phyloP scores from a whole-genome alignment of 2,329 filamentous ascomycete genomes.

The Apiospora arundinis region DNA sequence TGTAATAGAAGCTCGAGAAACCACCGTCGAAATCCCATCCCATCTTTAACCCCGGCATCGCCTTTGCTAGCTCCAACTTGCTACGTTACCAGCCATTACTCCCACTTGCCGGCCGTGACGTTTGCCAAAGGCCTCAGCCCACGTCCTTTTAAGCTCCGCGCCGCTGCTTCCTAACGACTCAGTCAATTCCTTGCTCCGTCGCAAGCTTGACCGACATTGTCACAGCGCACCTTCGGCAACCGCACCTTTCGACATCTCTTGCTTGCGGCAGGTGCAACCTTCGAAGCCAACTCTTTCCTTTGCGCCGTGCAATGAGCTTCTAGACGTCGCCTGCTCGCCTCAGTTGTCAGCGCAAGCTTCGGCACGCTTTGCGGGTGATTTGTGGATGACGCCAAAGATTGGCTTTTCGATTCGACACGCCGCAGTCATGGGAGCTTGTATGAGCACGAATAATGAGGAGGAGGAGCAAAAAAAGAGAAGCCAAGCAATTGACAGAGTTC shows the following conservation, averaged over 20 bases:
- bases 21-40: neutral
- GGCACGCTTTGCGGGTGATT: conserved; percentile 14
- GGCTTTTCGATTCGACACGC: conserved; percentile 8
- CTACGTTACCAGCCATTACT: conserved; percentile 15
- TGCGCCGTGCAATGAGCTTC: conserved; percentile 19
- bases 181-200: conserved; percentile 6
- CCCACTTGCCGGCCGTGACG: neutral
- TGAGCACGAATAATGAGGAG: conserved; percentile 87
- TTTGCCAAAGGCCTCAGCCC: conserved; percentile 15
- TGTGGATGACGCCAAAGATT: conserved; percentile 21
- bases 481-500: conserved; percentile 89
- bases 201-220: conserved; percentile 18
- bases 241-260: conserved; percentile 4
- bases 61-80: neutral
- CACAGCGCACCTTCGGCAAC: conserved; percentile 15
- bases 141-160: conserved; percentile 18
- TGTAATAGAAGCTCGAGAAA: conserved; percentile 11
- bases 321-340: conserved; percentile 14
- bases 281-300: neutral
- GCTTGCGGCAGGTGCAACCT: neutral
- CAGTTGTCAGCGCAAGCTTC: conserved; percentile 15
- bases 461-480: conserved; percentile 94
- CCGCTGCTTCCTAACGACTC: conserved; percentile 20
- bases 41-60: neutral
- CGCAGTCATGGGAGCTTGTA: conserved; percentile 84